Evolutionary conservation across 2,329 filamentous ascomycete species (phyloP), one percentile per base, ranked within the genome.

Genomic region (Elsinoe arachidis): DNA sequence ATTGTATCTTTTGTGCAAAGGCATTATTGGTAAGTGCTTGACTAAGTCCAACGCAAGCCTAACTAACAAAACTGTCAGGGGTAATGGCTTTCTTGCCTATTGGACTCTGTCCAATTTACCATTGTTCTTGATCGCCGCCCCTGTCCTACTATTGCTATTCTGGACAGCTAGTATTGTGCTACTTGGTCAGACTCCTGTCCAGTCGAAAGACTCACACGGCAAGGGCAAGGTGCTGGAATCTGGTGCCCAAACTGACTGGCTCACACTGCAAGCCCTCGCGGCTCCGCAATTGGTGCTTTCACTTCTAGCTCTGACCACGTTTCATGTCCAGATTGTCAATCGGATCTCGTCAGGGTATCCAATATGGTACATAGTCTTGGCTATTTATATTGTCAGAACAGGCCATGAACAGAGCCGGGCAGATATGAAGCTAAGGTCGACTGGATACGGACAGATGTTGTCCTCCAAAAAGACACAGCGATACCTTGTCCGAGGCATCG

Each of bases 281-380:
- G 72, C 85, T 2, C 80, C 83, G 3, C 92, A 99, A 70, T 71
- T 87, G 1, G 58, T 91, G 2, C 76, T 99, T 15, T 85, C 86
- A 1, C 60, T 81, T 2, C 70, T 92, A 59, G 88, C 90, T 17
- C 71, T 91, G 17, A 89, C 85, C 11, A 89, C 76, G 61, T 95
- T 95, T 67, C 93, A 99, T 68, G 87, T 96, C 23, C 93, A 99
- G 72, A 95, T 99, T 63, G 86, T 97, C 65, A 95, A 87, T 44
- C 83, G 93, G 21, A 79, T 99, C 14, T 86, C 89, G 1, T 96
- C 91, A 0, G 92, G 85, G 0, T 96, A 92, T 70, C 88, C 90
- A 1, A 72, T 93, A 15, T 96, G 90, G 90, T 93, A 96, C 68
- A 85, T 87, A 78, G 89, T 86, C 77, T 69, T 95, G 38, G 88